Evolutionary conservation across 176 grass and related monocot species (phyloP), one percentile per base, ranked within the genome.

Genomic region (Puccinellia tenuiflora): DNA sequence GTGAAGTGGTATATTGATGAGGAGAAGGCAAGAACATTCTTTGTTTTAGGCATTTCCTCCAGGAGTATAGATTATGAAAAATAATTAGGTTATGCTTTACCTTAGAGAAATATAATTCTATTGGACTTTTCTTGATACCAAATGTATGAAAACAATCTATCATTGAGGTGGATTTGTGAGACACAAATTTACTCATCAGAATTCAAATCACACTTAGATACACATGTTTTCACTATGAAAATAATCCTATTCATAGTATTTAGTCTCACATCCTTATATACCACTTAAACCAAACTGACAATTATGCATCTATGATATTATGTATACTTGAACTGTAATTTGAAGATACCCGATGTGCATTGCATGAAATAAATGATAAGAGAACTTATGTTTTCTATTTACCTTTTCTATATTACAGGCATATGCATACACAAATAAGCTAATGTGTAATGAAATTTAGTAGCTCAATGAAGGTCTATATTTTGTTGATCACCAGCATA

Each of bases 1-100:
- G 0, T 3, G n/a, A 78, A 1, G 22, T 6, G 1, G 15, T 12
- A 28, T 61, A 0, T 3, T 0, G 1, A 4, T 1, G 35, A 42
- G 10, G 15, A 18, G 1, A 12, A 29, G 5, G 75, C 39, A 78
- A 60, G 75, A 43, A 6, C 7, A 60, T 3, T 62, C 14, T 45
- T 45, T 45, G 3, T 13, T 45, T 64, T 33, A 18, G 29, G 29
- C 6, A 1, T 64, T 30, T 30, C 1, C 12, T 62, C 59, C 59
- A 30, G 1, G 14, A 56, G 7, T n/a, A 2, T 22, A 56, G 1
- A 56, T 60, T 60, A 28, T 60, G 22, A 57, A 61, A 62, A 62
- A 62, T 62, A 30, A 62, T 62, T 31, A 7, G 28, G 26, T 17
- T 62, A 30, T 3, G 1, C 59, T 60, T 28, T 60, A 60, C 28